phyloP scores from a whole-genome alignment of 2,329 filamentous ascomycete species.

The Aschersonia sp. region DNA sequence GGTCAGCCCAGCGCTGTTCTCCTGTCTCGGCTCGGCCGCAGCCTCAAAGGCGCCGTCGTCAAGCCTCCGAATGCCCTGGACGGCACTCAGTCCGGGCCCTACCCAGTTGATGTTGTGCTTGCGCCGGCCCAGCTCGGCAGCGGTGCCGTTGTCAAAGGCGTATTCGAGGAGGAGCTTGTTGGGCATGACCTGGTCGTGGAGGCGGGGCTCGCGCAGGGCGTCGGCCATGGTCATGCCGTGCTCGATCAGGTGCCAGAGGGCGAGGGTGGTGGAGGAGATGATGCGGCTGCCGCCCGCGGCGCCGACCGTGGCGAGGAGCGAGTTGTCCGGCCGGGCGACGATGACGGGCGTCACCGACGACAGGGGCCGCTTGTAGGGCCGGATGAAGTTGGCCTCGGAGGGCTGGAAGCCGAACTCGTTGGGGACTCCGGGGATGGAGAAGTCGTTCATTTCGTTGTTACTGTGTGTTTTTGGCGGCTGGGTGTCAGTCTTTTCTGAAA shows the following conservation, averaged over 20 bases:
- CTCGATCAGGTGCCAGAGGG: conserved; percentile 59
- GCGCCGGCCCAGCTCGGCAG: conserved; percentile 42
- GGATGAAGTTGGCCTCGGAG: conserved; percentile 66
- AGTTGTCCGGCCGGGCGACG: conserved; percentile 45
- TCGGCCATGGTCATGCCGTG: conserved; percentile 40
- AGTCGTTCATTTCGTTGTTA: conserved; percentile 62
- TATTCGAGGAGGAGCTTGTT: conserved; percentile 55
- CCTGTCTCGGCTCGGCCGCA: conserved; percentile 60
- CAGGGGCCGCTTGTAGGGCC: conserved; percentile 66
- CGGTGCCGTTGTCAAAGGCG: conserved; percentile 48
- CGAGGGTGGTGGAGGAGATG: conserved; percentile 64
- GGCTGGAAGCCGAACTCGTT: conserved; percentile 83
- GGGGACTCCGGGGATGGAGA: conserved; percentile 61
- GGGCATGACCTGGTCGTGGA: conserved; percentile 75
- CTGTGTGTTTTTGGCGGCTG: conserved; percentile 7
- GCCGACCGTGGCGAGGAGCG: conserved; percentile 54
- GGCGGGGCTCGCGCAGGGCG: conserved; percentile 49
- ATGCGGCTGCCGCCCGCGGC: conserved; percentile 74
- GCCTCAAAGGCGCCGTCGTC: conserved; percentile 61
- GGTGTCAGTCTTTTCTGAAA: neutral
- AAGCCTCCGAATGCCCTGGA: conserved; percentile 51
- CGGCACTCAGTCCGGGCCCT: conserved; percentile 46
- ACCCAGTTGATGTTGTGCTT: conserved; percentile 65
- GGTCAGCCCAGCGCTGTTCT: conserved; percentile 50
- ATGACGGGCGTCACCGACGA: conserved; percentile 74